Evolutionary conservation across 1,139 yeast genomes (phyloP).

Genomic region (Taphrina wiesneri): DNA sequence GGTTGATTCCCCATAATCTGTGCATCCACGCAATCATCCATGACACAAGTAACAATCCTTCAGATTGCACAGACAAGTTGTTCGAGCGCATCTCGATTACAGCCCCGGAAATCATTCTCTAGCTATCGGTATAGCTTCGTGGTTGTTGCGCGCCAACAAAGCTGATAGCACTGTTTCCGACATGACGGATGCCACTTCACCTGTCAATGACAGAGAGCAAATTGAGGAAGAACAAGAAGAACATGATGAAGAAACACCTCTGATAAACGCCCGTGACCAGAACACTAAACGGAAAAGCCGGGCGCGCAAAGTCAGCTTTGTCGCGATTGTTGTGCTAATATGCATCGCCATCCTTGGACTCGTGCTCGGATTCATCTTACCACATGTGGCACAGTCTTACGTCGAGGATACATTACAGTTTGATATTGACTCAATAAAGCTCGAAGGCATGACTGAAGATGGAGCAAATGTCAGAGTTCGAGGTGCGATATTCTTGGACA

Average conservation of each 20-base stretch:
- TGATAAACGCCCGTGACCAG: background rate
- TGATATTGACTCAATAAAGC: background rate
- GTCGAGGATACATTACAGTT: slow-evolving; percentile 12
- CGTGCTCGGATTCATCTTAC: slow-evolving; percentile 13
- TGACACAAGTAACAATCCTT: background rate
- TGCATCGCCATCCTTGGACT: background rate
- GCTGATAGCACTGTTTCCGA: background rate
- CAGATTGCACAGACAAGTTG: background rate
- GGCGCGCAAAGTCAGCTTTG: background rate
- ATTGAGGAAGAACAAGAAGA: background rate
- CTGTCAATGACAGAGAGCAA: background rate
- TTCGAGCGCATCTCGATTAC: background rate
- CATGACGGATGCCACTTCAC: background rate
- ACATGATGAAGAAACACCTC: slow-evolving; percentile 5
- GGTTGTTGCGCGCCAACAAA: background rate
- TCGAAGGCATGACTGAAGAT: slow-evolving; percentile 3
- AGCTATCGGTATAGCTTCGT: too few species aligned
- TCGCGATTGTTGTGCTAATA: slow-evolving; percentile 4
- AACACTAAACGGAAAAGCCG: background rate
- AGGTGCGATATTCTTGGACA: background rate
- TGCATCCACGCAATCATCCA: background rate
- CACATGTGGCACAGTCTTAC: slow-evolving; percentile 19
- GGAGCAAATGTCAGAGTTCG: slow-evolving; percentile 14
- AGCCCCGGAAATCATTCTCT: too few species aligned
- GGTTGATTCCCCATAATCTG: background rate